A percentile compares a stretch with the other conserved stretches of the same genome.
Conservation (phyloP, 2,329 filamentous ascomycete species). For the Rasamsonia emersonii region DNA sequence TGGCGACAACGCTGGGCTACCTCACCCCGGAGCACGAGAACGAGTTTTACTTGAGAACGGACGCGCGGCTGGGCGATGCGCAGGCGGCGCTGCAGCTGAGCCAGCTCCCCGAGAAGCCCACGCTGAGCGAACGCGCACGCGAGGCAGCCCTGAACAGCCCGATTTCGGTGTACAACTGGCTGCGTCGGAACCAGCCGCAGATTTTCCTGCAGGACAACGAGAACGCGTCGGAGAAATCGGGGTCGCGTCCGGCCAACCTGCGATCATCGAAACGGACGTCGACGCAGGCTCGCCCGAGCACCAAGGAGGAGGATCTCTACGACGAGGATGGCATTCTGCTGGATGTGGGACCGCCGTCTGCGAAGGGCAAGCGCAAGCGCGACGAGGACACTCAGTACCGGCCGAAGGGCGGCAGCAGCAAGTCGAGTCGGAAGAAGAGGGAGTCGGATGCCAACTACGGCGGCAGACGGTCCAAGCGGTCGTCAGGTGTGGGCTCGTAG, state of each 20-base stretch:
- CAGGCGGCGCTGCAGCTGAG: constrained; percentile 47
- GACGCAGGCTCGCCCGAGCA: constrained; percentile 18
- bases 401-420: constrained; percentile 37
- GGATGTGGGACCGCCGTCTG: constrained; percentile 24
- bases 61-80: constrained; percentile 31
- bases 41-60: constrained; percentile 33
- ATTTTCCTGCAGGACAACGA: constrained; percentile 74
- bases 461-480: constrained; percentile 25
- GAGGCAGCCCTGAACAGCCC: constrained; percentile 63
- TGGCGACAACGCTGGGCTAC: constrained; percentile 33
- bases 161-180: constrained; percentile 91
- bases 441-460: constrained; percentile 28
- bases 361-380: constrained; percentile 38
- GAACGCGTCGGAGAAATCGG: constrained; percentile 33
- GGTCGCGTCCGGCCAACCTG: constrained; percentile 29
- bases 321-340: constrained; percentile 35
- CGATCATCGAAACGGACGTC: constrained; percentile 35
- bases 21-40: constrained; percentile 36
- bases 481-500: constrained; percentile 18
- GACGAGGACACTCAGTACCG: constrained; percentile 40
- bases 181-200: constrained; percentile 74
- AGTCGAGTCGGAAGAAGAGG: constrained; percentile 31
- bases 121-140: constrained; percentile 45
- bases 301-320: constrained; percentile 32
- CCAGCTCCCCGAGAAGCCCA: constrained; percentile 25